phyloP scores from a whole-genome alignment of 2,329 filamentous ascomycete species.

The Monilinia fructigena region DNA sequence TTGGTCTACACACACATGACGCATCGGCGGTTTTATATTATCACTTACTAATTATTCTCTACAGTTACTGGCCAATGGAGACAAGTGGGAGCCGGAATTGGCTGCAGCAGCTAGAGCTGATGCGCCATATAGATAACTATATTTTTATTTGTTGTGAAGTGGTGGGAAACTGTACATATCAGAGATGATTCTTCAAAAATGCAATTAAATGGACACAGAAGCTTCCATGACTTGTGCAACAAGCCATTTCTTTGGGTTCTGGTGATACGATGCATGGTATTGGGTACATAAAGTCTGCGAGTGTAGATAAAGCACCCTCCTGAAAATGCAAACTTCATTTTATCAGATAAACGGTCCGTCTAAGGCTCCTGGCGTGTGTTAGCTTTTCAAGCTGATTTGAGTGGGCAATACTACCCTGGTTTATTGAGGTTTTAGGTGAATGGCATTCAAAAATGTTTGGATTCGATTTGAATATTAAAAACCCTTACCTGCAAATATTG shows the following conservation, averaged over 20 bases:
- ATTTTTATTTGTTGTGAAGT: slow-evolving; percentile 15
- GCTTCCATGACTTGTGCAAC: neutral
- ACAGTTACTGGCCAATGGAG: slow-evolving; percentile 84
- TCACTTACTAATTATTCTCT: slow-evolving; percentile 18
- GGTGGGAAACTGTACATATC: slow-evolving; percentile 22
- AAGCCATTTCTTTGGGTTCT: neutral
- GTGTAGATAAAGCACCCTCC: neutral
- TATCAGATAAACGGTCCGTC: neutral
- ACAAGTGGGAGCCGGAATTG: slow-evolving; percentile 97
- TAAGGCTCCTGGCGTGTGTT: neutral
- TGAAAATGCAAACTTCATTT: neutral
- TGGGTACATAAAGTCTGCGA: neutral
- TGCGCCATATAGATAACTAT: slow-evolving; percentile 78
- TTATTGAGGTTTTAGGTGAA: neutral
- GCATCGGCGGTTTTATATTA: too few species aligned
- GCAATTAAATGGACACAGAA: slow-evolving; percentile 8
- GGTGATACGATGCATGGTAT: neutral
- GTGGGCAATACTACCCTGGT: neutral
- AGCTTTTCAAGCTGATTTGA: neutral
- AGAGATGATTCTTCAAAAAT: slow-evolving; percentile 16
- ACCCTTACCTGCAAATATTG: neutral
- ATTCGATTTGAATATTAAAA: neutral
- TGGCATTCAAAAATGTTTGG: neutral
- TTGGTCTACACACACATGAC: slow-evolving; percentile 46
- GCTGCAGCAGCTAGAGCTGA: slow-evolving; percentile 90